Percentiles rank a stretch among this genome's conserved stretches.
Evolutionary conservation across 495 filamentous ascomycete genomes (phyloP).

Genomic region (Podospora australis): DNA sequence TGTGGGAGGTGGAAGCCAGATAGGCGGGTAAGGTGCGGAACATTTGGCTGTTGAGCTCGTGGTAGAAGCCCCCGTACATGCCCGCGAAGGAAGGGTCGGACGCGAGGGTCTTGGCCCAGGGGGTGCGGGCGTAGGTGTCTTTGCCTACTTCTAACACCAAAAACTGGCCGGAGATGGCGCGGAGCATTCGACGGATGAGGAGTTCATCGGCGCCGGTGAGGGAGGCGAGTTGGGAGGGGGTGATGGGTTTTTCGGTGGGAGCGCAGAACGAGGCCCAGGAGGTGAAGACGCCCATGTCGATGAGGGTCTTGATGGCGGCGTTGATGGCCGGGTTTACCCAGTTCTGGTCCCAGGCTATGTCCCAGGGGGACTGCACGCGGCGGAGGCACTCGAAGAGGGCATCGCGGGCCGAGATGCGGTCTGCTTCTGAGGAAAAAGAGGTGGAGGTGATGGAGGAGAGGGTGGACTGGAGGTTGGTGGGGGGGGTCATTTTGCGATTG

Average conservation of each 20-base stretch:
- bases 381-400: constrained; percentile 4
- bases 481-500: not conserved
- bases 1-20: constrained; percentile 16
- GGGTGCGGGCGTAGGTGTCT: constrained; percentile 9
- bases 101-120: constrained; percentile 9
- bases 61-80: constrained; percentile 8
- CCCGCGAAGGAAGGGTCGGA: constrained; percentile 4
- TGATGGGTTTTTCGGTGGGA: constrained; percentile 13
- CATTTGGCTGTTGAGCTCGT: constrained; percentile 5
- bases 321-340: constrained; percentile 1
- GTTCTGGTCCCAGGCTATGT: constrained; percentile 9
- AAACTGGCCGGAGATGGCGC: constrained; percentile 4
- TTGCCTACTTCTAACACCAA: not conserved
- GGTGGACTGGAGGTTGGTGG: constrained; percentile 2
- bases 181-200: constrained; percentile 6
- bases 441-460: not conserved
- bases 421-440: constrained; percentile 4
- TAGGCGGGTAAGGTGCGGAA: constrained; percentile 17
- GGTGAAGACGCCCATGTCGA: constrained; percentile 23
- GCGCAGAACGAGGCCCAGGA: constrained; percentile 21
- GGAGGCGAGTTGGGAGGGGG: constrained; percentile 14
- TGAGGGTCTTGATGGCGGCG: constrained; percentile 18
- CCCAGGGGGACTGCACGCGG: constrained; percentile 7
- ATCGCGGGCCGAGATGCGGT: constrained; percentile 1
- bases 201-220: constrained; percentile 15